A percentile compares a stretch with the other conserved stretches of the same genome.
Evolutionary conservation across 345 rosid genomes (phyloP).

Genomic region (Citrus sinensis): DVS_A1.0 CM039164.1:28076001-28076500

Average conservation of each 20-base stretch:
- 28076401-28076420: slow-evolving; percentile 48
- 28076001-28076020: background rate
- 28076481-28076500: slow-evolving; percentile 44
- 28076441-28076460: slow-evolving; percentile 52
- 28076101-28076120: slow-evolving; percentile 35
- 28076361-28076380: slow-evolving; percentile 42
- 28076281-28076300: slow-evolving; percentile 49
- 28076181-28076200: slow-evolving; percentile 47
- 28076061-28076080: slow-evolving; percentile 27
- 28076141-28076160: slow-evolving; percentile 43
- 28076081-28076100: slow-evolving; percentile 29
- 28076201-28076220: slow-evolving; percentile 43
- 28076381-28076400: slow-evolving; percentile 47
- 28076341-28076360: slow-evolving; percentile 36
- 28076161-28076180: slow-evolving; percentile 48
- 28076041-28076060: slow-evolving; percentile 38
- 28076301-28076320: slow-evolving; percentile 37
- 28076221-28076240: slow-evolving; percentile 59
- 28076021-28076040: slow-evolving; percentile 15
- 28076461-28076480: slow-evolving; percentile 53
- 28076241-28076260: slow-evolving; percentile 54
- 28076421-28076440: slow-evolving; percentile 57
- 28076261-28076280: slow-evolving; percentile 61
- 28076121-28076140: slow-evolving; percentile 52
- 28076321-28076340: slow-evolving; percentile 19